A percentile compares a stretch with the other conserved stretches of the same genome.
Conservation (phyloP, 129 eudicot species). For the Tagetes patula region DNA sequence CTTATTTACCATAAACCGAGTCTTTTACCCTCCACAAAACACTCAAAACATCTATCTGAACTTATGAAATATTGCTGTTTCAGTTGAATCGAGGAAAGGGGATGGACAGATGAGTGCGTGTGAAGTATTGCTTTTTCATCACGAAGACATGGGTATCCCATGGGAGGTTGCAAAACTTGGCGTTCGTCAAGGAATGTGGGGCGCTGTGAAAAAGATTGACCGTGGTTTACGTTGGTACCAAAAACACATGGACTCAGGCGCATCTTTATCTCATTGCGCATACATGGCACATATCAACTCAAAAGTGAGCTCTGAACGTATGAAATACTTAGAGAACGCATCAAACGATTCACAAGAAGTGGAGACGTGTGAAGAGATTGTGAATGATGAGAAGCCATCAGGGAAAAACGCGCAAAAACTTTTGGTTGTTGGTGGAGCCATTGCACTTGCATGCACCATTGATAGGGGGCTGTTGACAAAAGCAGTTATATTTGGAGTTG, state of each 20-base stretch:
- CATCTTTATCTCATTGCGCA: conserved; percentile 57
- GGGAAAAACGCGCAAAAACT: conserved; percentile 54
- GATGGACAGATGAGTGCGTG: conserved; percentile 64
- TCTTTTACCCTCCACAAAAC: background rate
- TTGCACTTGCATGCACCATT: conserved; percentile 81
- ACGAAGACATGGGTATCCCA: conserved; percentile 97
- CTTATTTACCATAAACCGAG: background rate
- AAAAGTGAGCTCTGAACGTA: conserved; percentile 41
- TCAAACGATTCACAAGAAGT: conserved; percentile 32
- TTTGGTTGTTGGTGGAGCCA: conserved; percentile 76
- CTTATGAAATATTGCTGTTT: background rate
- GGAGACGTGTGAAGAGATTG: conserved; percentile 27
- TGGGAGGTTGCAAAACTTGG: conserved; percentile 93
- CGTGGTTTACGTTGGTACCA: conserved; percentile 86
- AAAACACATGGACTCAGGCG: conserved; percentile 48
- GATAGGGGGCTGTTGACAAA: conserved; percentile 83
- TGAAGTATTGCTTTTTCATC: conserved; percentile 75
- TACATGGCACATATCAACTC: conserved; percentile 69
- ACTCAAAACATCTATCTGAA: background rate
- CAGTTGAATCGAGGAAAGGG: conserved; percentile 81
- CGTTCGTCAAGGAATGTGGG: conserved; percentile 93
- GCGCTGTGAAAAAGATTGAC: conserved; percentile 83
- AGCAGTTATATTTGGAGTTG: conserved; percentile 88
- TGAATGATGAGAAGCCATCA: conserved; percentile 47
- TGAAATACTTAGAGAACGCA: conserved; percentile 40